Evolutionary conservation across 2,329 filamentous ascomycete species (phyloP).

Genomic region (Chaetomiaceae sp.): DNA sequence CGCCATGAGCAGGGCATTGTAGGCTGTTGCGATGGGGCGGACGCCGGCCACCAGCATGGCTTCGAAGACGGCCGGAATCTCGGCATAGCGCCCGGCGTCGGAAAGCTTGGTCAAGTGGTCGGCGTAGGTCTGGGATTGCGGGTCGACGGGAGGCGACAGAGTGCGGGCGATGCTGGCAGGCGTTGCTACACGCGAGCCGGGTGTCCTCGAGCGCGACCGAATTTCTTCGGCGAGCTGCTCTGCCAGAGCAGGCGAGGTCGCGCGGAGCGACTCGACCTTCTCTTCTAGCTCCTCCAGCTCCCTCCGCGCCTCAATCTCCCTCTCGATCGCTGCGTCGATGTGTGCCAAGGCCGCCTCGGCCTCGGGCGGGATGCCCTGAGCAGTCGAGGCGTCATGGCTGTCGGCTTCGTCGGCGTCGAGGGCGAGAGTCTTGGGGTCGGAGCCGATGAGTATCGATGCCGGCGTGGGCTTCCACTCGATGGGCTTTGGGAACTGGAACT

Average conservation of each 20-base stretch:
- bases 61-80: constrained; percentile 89
- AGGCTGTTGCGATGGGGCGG: constrained; percentile 76
- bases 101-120: constrained; percentile 73
- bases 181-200: constrained; percentile 39
- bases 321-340: constrained; percentile 78
- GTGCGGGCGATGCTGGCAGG: constrained; percentile 48
- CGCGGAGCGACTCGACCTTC: constrained; percentile 38
- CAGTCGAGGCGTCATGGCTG: constrained; percentile 13
- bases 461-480: constrained; percentile 79
- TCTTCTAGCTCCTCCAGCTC: constrained; percentile 42
- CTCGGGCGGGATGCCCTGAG: constrained; percentile 26
- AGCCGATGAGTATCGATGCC: constrained; percentile 48
- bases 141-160: constrained; percentile 57
- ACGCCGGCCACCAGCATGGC: constrained; percentile 79
- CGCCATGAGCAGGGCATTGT: constrained; percentile 83
- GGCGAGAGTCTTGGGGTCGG: constrained; percentile 33
- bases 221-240: constrained; percentile 33
- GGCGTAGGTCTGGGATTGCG: constrained; percentile 67
- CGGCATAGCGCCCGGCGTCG: constrained; percentile 67
- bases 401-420: constrained; percentile 32
- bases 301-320: constrained; percentile 61
- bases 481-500: constrained; percentile 82
- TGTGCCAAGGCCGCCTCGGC: constrained; percentile 55
- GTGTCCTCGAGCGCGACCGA: constrained; percentile 39
- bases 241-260: constrained; percentile 29